Evolutionary conservation across 106 monocot species (phyloP).

Genomic region (Allium sativum): DNA sequence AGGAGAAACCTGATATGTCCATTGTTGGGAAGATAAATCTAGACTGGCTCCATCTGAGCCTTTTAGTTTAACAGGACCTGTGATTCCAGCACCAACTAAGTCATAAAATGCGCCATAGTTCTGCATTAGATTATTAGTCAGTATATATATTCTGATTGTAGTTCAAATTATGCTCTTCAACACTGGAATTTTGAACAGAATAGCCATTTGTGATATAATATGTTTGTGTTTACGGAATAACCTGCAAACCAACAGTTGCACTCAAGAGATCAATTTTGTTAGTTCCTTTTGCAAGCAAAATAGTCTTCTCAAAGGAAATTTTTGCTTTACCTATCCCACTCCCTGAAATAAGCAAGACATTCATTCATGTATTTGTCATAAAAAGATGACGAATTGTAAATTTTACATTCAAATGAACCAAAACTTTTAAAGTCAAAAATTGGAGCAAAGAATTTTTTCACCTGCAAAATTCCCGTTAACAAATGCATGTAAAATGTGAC

Average conservation of each 20-base stretch:
- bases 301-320: slow-evolving; percentile 31
- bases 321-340: slow-evolving; percentile 42
- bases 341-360: slow-evolving; percentile 18
- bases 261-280: slow-evolving; percentile 92
- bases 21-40: slow-evolving; percentile 45
- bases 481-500: slow-evolving; percentile 86
- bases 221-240: slow-evolving; percentile 1
- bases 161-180: too few species aligned
- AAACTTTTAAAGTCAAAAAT: too few species aligned
- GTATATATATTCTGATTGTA: too few species aligned
- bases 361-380: too few species aligned
- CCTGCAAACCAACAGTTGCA: slow-evolving; percentile 94
- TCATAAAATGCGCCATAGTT: slow-evolving; percentile 99
- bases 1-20: slow-evolving; percentile 67
- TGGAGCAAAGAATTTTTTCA: slow-evolving; percentile 10
- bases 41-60: slow-evolving; percentile 22
- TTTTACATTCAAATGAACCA: too few species aligned
- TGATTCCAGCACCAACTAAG: slow-evolving; percentile 66
- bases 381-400: too few species aligned
- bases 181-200: not conserved
- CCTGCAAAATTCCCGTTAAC: slow-evolving; percentile 69
- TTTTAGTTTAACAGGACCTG: slow-evolving; percentile 51
- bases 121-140: slow-evolving; percentile 18
- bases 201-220: not conserved
- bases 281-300: slow-evolving; percentile 32